phyloP scores from a whole-genome alignment of 129 eudicot species.

The Kitagawia praeruptora region DNA sequence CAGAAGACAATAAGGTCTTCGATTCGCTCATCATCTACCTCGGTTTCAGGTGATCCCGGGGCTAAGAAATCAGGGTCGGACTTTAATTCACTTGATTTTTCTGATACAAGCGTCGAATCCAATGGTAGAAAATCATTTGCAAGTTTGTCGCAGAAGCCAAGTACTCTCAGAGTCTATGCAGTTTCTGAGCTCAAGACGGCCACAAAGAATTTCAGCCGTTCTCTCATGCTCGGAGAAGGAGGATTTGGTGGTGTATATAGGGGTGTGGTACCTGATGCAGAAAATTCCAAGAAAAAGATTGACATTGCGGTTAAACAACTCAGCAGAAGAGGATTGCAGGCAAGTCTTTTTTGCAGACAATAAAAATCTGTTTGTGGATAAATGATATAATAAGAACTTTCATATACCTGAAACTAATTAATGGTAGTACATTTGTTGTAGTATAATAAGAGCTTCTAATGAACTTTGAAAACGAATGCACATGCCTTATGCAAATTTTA shows the following conservation, averaged over 20 bases:
- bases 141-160: conserved; percentile 56
- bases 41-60: conserved; percentile 37
- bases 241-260: conserved; percentile 83
- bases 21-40: conserved; percentile 36
- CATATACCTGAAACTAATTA: not conserved
- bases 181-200: conserved; percentile 54
- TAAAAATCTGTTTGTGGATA: not conserved
- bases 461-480: not conserved
- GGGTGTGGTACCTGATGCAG: conserved; percentile 36
- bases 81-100: conserved; percentile 43
- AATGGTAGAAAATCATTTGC: conserved; percentile 49
- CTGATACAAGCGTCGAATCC: conserved; percentile 51
- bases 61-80: conserved; percentile 46
- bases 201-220: conserved; percentile 66
- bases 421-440: not conserved
- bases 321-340: conserved; percentile 82
- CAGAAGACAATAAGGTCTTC: conserved; percentile 44
- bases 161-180: conserved; percentile 53
- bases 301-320: conserved; percentile 79
- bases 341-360: conserved; percentile 11
- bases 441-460: not conserved
- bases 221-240: conserved; percentile 86
- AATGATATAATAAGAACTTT: not conserved
- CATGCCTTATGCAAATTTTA: not conserved
- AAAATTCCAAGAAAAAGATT: conserved; percentile 38